Evolutionary conservation across 75 land plant species (phyloP), one percentile per base, ranked within the genome.

Genomic region (Picea sitchensis): DNA sequence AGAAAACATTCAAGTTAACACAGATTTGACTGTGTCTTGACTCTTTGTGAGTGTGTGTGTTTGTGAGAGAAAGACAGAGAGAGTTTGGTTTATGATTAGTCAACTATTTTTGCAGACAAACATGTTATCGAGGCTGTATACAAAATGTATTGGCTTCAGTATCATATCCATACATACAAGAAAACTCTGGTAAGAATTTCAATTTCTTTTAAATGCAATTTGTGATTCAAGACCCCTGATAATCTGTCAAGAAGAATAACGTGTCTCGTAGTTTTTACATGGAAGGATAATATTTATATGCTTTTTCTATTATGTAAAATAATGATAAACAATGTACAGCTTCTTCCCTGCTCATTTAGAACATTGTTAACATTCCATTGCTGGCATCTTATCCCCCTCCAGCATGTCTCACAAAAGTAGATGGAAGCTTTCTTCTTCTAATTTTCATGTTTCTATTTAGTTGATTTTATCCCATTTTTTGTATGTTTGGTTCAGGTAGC

Each of bases 91-190:
- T n/a, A 44, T 44, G 23, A 71, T 44, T 9, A 41, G 67, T 23
- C 41, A 58, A 41, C 34, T 60, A 5, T 11, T 83, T 67, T 41
- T 77, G 79, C 90, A 92, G 99, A 86, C 77, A 94, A 92, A 80
- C 85, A 89, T 11, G 88, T 90, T 80, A 90, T 80, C 32, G 99
- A 92, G 81, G 93, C 90, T 61, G 99, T 95, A 34, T 96, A 94
- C 59, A 77, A 85, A 75, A 94, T 92, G 91, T 96, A 92, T 77
- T 96, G 99, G 99, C 87, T 96, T 4, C 91, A 90, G 63, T 83
- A 91, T 81, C 99, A 96, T 82, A 80, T 91, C 69, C 92, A 95
- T 77, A 87, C 92, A 47, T 96, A 92, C 77, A 94, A 91, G 86
- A 96, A 96, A 81, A 81, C 89, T 15, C 79, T 82, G 84, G 99